Base-by-base conservation (phyloP, 1,139 yeast species). In the Yamadazyma blattariae region DNA sequence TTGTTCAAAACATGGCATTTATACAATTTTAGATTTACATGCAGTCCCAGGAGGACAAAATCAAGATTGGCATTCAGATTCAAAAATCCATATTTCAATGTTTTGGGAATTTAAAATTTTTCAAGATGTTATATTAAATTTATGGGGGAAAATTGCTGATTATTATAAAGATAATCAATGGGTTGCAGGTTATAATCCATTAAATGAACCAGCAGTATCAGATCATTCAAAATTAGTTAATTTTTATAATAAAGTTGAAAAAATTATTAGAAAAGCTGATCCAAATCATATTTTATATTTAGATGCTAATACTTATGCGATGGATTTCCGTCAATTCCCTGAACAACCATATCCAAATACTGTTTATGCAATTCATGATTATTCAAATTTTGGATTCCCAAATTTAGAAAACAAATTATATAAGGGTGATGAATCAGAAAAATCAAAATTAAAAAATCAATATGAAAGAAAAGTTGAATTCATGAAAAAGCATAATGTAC, bases 11-110 rank as follows among this genome's bases (percentile, higher is more conserved):
- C 51, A 61, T 35, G 64, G 64, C 5, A 62, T 70, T 34, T 70
- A 69, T 45, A 64, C 71, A 26, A 58, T 69, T 36, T 59, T 70
- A 33, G 76, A 70, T 42, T 59, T 70, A 29, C 75, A 70, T 43
- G 58, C 74, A 9, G 60, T 56, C 18, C 75, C 75, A 9, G 75
- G 75, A 18, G 75, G 75, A 14, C 74, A 69, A 48, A 68, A 67
- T 46, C 75, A 69, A 48, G 74, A 67, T 47, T 70, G 75, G 76
- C 76, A 70, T 45, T 50, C 61, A 29, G 76, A 70, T 49, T 59
- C 70, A 3, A 64, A 61, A 5, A 54, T 63, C 40, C 72, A 68
- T 51, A 57, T 62, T 46, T 58, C 75, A 2, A 40, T 66, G 23
- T 69, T 70, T 48, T 70, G 74, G 72, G 68, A 66, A 21, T 70